Evolutionary conservation across 1,284 basidiomycete species (phyloP).

Genomic region (Puccinia novopanici): DNA sequence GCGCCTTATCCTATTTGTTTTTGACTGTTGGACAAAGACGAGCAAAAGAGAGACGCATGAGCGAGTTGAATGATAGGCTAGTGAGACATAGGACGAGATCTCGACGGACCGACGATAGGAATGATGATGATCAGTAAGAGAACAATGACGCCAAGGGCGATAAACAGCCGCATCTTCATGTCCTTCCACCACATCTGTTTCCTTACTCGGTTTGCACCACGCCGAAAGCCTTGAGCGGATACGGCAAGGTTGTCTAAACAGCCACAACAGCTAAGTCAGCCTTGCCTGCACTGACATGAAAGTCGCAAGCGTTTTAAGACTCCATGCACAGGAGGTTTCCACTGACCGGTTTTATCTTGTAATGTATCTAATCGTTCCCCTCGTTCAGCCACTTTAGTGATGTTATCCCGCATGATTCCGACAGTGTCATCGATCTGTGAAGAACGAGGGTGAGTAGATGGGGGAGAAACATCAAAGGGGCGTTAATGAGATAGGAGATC

Average conservation of each 20-base stretch:
- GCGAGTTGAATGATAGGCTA: neutral
- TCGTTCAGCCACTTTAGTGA: constrained; percentile 90
- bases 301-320: neutral
- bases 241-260: constrained; percentile 86
- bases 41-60: neutral
- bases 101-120: constrained; percentile 67
- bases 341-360: constrained; percentile 95
- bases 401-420: constrained; percentile 96
- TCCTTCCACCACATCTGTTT: constrained; percentile 73
- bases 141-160: constrained; percentile 79
- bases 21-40: constrained; percentile 22
- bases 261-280: constrained; percentile 22
- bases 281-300: neutral
- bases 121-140: constrained; percentile 92
- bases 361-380: constrained; percentile 90
- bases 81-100: neutral
- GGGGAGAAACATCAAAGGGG: neutral
- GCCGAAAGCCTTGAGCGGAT: constrained; percentile 97
- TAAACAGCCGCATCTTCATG: constrained; percentile 80
- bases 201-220: constrained; percentile 93
- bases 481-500: neutral
- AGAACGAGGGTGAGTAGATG: neutral
- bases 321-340: neutral
- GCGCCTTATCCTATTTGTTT: constrained; percentile 51
- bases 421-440: constrained; percentile 87